Evolutionary conservation across 148 eudicot species (phyloP).

Genomic region (Chenopodium berlandieri): DNA sequence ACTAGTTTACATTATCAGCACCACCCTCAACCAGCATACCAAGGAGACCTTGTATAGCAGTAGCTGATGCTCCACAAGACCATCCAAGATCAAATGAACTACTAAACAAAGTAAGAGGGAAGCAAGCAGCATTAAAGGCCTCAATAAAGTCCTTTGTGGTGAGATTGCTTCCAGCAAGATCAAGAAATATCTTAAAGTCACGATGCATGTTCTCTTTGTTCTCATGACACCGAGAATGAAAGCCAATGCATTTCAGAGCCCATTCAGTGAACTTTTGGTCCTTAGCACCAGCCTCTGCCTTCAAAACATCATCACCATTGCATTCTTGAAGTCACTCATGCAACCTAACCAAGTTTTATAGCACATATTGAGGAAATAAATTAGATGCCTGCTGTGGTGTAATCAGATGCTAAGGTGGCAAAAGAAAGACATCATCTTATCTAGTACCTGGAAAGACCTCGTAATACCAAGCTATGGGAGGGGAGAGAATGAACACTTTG

Average conservation of each 20-base stretch:
- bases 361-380: slow-evolving; percentile 7
- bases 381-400: neutral
- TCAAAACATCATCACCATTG: slow-evolving; percentile 93
- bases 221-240: slow-evolving; percentile 71
- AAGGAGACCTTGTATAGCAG: slow-evolving; percentile 85
- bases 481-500: neutral
- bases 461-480: neutral
- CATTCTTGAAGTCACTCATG: slow-evolving; percentile 94
- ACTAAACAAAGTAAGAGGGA: slow-evolving; percentile 96
- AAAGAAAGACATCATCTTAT: neutral
- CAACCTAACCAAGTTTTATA: slow-evolving; percentile 46
- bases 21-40: slow-evolving; percentile 94
- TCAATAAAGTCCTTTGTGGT: slow-evolving; percentile 94
- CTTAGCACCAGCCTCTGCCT: slow-evolving; percentile 96
- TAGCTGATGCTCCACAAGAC: slow-evolving; percentile 92
- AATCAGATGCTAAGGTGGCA: neutral
- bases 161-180: slow-evolving; percentile 85
- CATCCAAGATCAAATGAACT: slow-evolving; percentile 98
- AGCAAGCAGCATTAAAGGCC: slow-evolving; percentile 99
- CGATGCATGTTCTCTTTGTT: slow-evolving; percentile 29
- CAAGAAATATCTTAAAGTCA: slow-evolving; percentile 82
- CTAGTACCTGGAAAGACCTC: neutral
- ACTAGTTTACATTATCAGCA: slow-evolving; percentile 97
- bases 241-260: slow-evolving; percentile 96
- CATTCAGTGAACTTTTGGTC: slow-evolving; percentile 97